phyloP scores from a whole-genome alignment of 495 filamentous ascomycete genomes.

The Achaetomiella virescens region DNA sequence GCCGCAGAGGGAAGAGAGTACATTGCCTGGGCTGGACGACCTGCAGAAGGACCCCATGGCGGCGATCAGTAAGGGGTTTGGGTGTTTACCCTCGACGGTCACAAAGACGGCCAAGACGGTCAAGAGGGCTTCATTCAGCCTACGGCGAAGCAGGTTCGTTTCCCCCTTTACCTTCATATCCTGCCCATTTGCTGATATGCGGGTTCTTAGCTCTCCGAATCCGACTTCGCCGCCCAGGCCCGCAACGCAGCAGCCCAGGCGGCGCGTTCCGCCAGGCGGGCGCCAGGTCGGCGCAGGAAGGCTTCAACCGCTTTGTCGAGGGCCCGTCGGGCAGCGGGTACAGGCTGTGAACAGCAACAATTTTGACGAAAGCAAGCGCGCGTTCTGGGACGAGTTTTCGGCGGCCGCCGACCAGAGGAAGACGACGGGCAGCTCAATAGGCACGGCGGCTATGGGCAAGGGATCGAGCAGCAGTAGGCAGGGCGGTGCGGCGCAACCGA shows the following conservation, averaged over 20 bases:
- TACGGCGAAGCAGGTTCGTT: constrained; percentile 71
- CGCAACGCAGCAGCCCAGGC: constrained; percentile 60
- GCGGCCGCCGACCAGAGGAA: constrained; percentile 43
- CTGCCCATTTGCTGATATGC: background rate
- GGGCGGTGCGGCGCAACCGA: constrained; percentile 25
- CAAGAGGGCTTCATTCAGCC: constrained; percentile 88
- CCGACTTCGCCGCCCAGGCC: constrained; percentile 82
- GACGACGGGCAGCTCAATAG: constrained; percentile 48
- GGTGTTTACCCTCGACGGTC: constrained; percentile 84
- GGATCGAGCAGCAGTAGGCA: constrained; percentile 28
- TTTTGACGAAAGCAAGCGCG: constrained; percentile 60
- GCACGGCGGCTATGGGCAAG: constrained; percentile 67
- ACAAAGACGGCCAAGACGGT: constrained; percentile 82
- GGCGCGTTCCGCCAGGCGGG: constrained; percentile 60
- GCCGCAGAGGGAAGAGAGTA: constrained; percentile 35
- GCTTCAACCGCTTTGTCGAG: constrained; percentile 80
- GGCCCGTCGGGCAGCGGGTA: constrained; percentile 32
- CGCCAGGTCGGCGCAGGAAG: constrained; percentile 54
- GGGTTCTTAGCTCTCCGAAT: constrained; percentile 60
- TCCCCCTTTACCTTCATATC: background rate
- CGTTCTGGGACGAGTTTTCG: constrained; percentile 86
- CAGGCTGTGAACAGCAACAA: constrained; percentile 23
- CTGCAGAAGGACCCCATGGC: constrained; percentile 87
- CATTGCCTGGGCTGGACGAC: constrained; percentile 67
- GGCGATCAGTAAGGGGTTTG: constrained; percentile 84